These are phyloP conservation scores for Cryptosporidium bovis DNA, from an alignment of 169 alveolate genomes.

Conservation along the genomic window DNA sequence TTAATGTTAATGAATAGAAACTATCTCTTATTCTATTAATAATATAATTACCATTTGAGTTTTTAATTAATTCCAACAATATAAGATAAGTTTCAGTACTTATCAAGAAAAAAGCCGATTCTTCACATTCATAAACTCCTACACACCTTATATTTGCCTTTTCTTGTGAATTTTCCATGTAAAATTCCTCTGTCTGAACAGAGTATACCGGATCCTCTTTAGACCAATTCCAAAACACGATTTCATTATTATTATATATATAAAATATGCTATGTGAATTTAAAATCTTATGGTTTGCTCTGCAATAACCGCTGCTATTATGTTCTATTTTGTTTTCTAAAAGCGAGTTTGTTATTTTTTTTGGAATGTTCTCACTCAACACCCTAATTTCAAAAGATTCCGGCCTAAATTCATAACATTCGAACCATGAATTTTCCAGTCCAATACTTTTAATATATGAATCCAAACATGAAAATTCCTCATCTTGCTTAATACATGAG, in stretches of 20 bases:
- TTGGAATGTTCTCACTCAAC: conserved; percentile 25
- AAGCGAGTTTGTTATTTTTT: conserved; percentile 10
- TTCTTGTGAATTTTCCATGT: conserved; percentile 8
- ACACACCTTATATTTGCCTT: conserved; percentile 50
- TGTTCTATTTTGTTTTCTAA: not conserved
- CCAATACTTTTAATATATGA: not conserved
- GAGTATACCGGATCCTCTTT: conserved; percentile 56
- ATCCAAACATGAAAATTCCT: conserved; percentile 25
- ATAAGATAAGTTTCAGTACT: conserved; percentile 25
- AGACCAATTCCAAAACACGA: conserved; percentile 70
- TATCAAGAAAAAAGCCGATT: not conserved
- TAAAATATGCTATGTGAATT: conserved; percentile 47
- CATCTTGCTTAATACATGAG: conserved; percentile 67
- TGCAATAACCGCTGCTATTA: not conserved
- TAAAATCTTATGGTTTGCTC: conserved; percentile 1
- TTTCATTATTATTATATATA: conserved; percentile 26
- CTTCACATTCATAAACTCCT: conserved; percentile 23
- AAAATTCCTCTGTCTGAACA: conserved; percentile 64
- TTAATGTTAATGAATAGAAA: conserved; percentile 11
- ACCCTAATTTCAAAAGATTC: conserved; percentile 49
- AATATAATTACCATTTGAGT: conserved; percentile 47
- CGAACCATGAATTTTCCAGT: not conserved
- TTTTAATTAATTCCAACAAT: conserved; percentile 2
- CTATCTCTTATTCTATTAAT: conserved; percentile 51
- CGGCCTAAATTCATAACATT: conserved; percentile 59